Evolutionary conservation across 768 basidiomycete genomes (phyloP).

Genomic region (Lentinula lateritia): DNA sequence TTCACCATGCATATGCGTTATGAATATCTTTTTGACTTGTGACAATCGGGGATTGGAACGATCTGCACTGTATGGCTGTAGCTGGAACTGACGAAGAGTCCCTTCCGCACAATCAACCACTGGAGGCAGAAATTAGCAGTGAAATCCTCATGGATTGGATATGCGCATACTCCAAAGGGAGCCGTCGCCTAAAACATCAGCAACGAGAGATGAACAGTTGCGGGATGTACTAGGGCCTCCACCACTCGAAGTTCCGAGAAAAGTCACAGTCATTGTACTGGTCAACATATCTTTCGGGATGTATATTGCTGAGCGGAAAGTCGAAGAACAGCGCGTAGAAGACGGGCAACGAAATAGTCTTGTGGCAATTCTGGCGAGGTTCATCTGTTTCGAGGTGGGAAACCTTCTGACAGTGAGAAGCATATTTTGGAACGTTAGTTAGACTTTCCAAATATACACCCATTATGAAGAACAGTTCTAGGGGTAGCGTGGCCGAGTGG

Average conservation of each 20-base stretch:
- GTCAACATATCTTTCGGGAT: constrained; percentile 23
- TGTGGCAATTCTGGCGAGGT: background rate
- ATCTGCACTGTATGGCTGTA: constrained; percentile 36
- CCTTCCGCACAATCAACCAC: constrained; percentile 88
- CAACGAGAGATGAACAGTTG: constrained; percentile 71
- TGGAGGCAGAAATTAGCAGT: constrained; percentile 16
- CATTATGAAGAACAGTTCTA: no score
- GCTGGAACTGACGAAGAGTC: constrained; percentile 61
- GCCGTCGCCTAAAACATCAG: constrained; percentile 48
- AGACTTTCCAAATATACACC: no score
- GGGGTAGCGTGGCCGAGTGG: constrained; percentile 79
- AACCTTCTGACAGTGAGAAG: no score
- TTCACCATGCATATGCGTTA: constrained; percentile 82
- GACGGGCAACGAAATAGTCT: background rate
- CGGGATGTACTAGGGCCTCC: constrained; percentile 71
- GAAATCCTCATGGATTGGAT: constrained; percentile 9
- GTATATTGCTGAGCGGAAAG: constrained; percentile 1
- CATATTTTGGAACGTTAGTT: no score
- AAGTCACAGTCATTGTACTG: constrained; percentile 50
- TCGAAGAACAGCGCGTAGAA: background rate
- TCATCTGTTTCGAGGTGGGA: background rate
- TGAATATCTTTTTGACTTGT: constrained; percentile 66
- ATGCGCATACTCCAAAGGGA: constrained; percentile 60
- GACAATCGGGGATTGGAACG: constrained; percentile 15
- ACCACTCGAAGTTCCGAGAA: constrained; percentile 73